Base-by-base conservation (phyloP, 257 asterid species). In the Gardenia jasminoides region DNA sequence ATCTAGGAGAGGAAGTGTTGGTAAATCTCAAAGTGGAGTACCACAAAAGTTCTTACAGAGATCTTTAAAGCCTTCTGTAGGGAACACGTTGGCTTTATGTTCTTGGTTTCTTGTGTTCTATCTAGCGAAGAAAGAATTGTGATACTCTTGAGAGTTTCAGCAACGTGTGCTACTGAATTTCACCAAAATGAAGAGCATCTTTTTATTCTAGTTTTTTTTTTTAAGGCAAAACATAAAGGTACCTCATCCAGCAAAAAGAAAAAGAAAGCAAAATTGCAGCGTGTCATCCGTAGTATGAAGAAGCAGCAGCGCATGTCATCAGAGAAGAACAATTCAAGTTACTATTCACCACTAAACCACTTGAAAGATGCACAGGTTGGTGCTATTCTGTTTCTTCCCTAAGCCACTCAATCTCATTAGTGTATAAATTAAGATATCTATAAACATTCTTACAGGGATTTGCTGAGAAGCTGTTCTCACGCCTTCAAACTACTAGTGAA, bases 221-320 rank as follows among this genome's bases (percentile, higher is more conserved):
- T 68, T 80, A 93, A 93, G 99, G 98, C 99, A 80, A 90, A 77
- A 80, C 89, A 93, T 80, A 91, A 91, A 87, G 99, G 99, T 74
- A 96, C 99, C 68, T 70, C 90, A 74, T 81, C 99, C 69, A 96
- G 99, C 90, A 96, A 93, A 87, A 96, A 91, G 96, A 96, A 96
- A 91, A 96, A 96, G 94, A 88, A 92, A 87, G 98, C 98, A 62
- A 96, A 96, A 86, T 85, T 93, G 87, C 88, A 91, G 90, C 98
- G 99, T 75, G 92, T 74, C 67, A 87, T 91, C n/a, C 94, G 97
- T 67, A 92, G 93, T 83, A 87, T 96, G 97, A 96, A 96, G 89
- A 96, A 89, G 92, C 96, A 93, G 89, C 97, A 96, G 79, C 92
- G 97, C 20, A 19, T 81, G 72, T 89, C 93, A 83, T 87, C 97